Base-by-base conservation (phyloP, 2,329 filamentous ascomycete genomes). In the Fusarium hainanense region DNA sequence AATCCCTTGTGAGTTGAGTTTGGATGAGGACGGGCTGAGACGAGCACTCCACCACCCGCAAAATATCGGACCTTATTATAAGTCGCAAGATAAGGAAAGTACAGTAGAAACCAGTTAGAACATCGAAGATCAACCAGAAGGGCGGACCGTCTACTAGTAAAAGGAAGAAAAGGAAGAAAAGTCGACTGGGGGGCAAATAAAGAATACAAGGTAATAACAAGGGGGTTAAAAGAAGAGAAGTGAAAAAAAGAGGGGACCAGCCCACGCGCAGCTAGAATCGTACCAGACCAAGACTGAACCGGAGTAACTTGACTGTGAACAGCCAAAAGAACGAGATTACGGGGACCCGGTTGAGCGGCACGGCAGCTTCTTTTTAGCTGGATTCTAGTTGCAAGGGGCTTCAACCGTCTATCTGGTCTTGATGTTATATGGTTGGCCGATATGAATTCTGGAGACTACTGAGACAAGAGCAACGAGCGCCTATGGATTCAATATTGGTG, bases 241-340 rank as follows among this genome's bases (percentile, higher is more conserved):
- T 37, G 54, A 54, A 43, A 69, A 70, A 69, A 71, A 28, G 44
- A 46, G 46, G 68, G 68, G 68, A 75, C 73, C 73, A 75, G 73
- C 73, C 73, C 73, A 75, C 43, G 52, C 69, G 69, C 69, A 59
- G 54, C 68, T 71, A 59, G 55, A 60, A 74, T 75, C 72, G 73
- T 74, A 74, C 73, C 69, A 74, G 68, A 65, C 66, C 70, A 66
- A 73, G 68, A 59, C 52, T 7, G 41, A 42, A 41, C 56, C 58
- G 62, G 55, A 66, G 60, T 62, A 63, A 64, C 64, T 67, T 64
- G 58, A 58, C 59, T 62, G 42, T 68, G 63, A 62, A 55, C 28
- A 55, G 69, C 48, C 51, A 55, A 64, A 63, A 56, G 46, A 59
- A 57, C 56, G 68, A 62, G 58, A 63, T 62, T 54, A 69, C 62